Evolutionary conservation across 2,329 filamentous ascomycete genomes (phyloP).

Genomic region (Lizonia empirigonia): DNA sequence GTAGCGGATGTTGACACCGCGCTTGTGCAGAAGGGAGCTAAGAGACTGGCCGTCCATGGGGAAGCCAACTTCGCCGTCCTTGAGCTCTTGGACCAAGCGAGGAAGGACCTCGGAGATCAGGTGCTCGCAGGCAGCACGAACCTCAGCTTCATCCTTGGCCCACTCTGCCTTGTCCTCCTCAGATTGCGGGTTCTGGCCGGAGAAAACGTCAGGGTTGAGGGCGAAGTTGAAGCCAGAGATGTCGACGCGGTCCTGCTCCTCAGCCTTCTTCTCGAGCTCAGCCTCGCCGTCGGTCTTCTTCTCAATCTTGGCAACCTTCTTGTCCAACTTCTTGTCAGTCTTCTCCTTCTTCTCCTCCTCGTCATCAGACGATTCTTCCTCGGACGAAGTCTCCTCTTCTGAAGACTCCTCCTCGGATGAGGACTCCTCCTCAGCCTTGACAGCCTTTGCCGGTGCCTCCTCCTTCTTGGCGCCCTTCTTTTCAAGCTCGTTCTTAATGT

Average conservation of each 20-base stretch:
- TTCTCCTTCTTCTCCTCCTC: slow-evolving; percentile 64
- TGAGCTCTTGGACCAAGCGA: slow-evolving; percentile 82
- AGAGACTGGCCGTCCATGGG: slow-evolving; percentile 98
- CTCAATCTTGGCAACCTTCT: slow-evolving; percentile 28
- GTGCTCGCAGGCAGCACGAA: slow-evolving; percentile 81
- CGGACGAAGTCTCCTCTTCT: slow-evolving; percentile 33
- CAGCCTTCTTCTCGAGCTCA: slow-evolving; percentile 21
- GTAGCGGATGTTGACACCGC: slow-evolving; percentile 95
- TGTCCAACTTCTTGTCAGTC: slow-evolving; percentile 20
- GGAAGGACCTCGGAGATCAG: slow-evolving; percentile 79
- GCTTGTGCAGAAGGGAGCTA: slow-evolving; percentile 87
- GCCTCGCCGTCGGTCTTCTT: slow-evolving; percentile 24
- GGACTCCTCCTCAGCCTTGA: slow-evolving; percentile 45
- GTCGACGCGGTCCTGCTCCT: slow-evolving; percentile 74
- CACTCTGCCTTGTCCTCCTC: slow-evolving; percentile 86
- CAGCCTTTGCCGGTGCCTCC: slow-evolving; percentile 47
- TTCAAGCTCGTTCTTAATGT: slow-evolving; percentile 75
- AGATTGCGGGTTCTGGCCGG: slow-evolving; percentile 86
- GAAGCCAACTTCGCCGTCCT: slow-evolving; percentile 92
- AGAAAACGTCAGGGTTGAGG: slow-evolving; percentile 95
- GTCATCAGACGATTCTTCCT: slow-evolving; percentile 39
- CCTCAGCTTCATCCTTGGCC: slow-evolving; percentile 83
- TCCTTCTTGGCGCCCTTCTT: slow-evolving; percentile 44
- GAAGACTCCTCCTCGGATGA: slow-evolving; percentile 26
- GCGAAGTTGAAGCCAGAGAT: slow-evolving; percentile 85